These are phyloP conservation scores for Whalleya microplaca DNA, from an alignment of 2,329 filamentous ascomycete genomes.

Conservation along the genomic window DNA sequence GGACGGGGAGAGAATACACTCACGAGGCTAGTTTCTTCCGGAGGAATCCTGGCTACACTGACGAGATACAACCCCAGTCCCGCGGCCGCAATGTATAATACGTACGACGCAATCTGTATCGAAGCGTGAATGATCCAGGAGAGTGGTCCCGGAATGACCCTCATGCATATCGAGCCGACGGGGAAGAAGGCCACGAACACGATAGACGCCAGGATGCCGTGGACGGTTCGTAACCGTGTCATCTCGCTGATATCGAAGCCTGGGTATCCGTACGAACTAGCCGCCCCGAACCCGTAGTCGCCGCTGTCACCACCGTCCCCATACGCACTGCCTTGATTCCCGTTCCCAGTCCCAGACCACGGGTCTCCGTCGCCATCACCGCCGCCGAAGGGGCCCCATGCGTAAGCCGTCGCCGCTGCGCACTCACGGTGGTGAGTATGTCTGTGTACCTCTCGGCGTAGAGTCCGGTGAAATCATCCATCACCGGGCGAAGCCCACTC, in stretches of 20 bases:
- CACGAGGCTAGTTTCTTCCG: slow-evolving; percentile 37
- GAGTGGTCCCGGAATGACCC: slow-evolving; percentile 41
- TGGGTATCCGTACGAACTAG: slow-evolving; percentile 1
- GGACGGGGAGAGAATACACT: slow-evolving; percentile 14
- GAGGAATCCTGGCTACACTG: slow-evolving; percentile 37
- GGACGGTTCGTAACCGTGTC: slow-evolving; percentile 40
- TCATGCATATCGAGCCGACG: slow-evolving; percentile 47
- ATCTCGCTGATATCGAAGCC: slow-evolving; percentile 36
- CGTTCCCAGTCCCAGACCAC: slow-evolving; percentile 3
- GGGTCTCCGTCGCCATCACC: background rate
- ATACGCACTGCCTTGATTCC: background rate
- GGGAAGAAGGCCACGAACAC: slow-evolving; percentile 50
- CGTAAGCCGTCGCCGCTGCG: slow-evolving; percentile 4
- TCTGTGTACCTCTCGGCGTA: too few relatives aligned
- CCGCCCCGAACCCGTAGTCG: background rate
- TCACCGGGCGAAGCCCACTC: background rate
- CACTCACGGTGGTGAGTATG: background rate
- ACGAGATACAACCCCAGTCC: slow-evolving; percentile 49
- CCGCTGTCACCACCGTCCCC: slow-evolving; percentile 1
- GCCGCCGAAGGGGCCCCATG: slow-evolving; percentile 4
- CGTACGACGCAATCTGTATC: slow-evolving; percentile 43
- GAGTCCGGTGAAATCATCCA: too few relatives aligned
- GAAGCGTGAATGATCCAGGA: slow-evolving; percentile 44
- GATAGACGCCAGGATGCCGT: slow-evolving; percentile 46
- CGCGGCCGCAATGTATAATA: slow-evolving; percentile 44